Base-by-base conservation (phyloP, 1,139 yeast species). In the Wickerhamomyces sp. region DNA sequence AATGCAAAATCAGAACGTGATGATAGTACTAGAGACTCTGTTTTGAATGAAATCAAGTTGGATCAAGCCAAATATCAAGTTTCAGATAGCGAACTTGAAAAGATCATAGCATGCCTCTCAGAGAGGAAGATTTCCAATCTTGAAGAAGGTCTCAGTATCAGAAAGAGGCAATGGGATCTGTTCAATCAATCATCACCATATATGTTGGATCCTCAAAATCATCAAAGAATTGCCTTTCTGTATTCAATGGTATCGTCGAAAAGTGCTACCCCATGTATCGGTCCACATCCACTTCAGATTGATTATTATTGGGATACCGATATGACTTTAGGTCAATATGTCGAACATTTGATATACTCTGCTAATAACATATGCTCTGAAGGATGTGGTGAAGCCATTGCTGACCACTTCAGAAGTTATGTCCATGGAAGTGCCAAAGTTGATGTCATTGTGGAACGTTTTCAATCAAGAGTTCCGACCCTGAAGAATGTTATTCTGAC, bases 271-370 rank as follows among this genome's bases (percentile, higher is more conserved):
- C 97, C 98, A 0, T 94, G 99, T 60, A 72, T 82, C 42, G 98
- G 98, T 0, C 99, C 99, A 0, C 89, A 80, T 45, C 72, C 83
- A 32, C 79, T 88, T 30, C 80, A 83, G 2, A 83, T 91, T 45
- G 96, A 91, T 54, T 94, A 77, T 61, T 94, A 93, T 61, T 83
- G 96, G 68, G 96, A 90, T 42, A 87, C 84, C 50, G 99, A 94
- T 60, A 84, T 85, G 61, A 84, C 96, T 14, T 67, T 94, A 40
- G 99, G 99, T 0, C 86, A 86, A 52, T 90, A 84, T 58, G 78
- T 94, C 42, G 98, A 93, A 59, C 86, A 84, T 50, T 73, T 84
- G 39, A 84, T 89, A 50, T 71, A 78, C n/a, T 84, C 86, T 18
- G 81, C 90, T 0, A 67, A 73, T 31, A 78, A 75, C 41, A 68